Base-by-base conservation (phyloP, 768 basidiomycete species). In the Bullera alba region DNA sequence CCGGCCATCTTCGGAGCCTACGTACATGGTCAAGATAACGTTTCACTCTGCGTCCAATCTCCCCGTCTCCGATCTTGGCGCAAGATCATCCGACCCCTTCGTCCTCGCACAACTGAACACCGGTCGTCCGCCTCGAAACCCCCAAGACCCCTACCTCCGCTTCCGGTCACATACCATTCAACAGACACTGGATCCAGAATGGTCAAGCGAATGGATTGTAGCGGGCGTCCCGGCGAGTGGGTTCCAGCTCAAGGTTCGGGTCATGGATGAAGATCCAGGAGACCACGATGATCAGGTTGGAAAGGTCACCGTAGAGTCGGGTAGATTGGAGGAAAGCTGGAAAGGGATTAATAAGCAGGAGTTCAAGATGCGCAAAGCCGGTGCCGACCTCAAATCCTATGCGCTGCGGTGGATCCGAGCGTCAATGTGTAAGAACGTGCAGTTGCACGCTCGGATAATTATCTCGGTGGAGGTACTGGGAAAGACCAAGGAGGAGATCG, bases 401-500 rank as follows among this genome's bases (percentile, higher is more conserved):
- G 44, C 46, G 3, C 38, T 63, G 32, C 46, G 69, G 28, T 62
- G 45, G 41, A 45, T 49, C 38, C 42, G 48, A 28, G 36, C 28
- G 28, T 19, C 56, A 42, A 22, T 58, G 2, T 45, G 48, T 14
- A 51, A 34, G 12, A 37, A 39, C 10, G 37, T 17, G 41, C 34
- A 58, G 15, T 42, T 62, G 21, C 65, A 62, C 38, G 69, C 57
- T 16, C 50, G 46, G 26, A 25, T 70, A 29, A 45, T 47, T 15
- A 37, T 70, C 2, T 60, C 57, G 29, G 38, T 77, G 6, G 70
- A 73, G 36, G 69, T 73, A n/a, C 54, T 73, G 19, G 66, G 71
- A 7, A 58, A 68, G 28, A 68, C 63, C 10, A 55, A 60, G 21
- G 55, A 67, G 47, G 65, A 65, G 30, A 44, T 63, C 16, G 70